These are phyloP conservation scores for Leishmania lainsoni DNA, from an alignment of 208 protist genomes.

Conservation along the genomic window DNA sequence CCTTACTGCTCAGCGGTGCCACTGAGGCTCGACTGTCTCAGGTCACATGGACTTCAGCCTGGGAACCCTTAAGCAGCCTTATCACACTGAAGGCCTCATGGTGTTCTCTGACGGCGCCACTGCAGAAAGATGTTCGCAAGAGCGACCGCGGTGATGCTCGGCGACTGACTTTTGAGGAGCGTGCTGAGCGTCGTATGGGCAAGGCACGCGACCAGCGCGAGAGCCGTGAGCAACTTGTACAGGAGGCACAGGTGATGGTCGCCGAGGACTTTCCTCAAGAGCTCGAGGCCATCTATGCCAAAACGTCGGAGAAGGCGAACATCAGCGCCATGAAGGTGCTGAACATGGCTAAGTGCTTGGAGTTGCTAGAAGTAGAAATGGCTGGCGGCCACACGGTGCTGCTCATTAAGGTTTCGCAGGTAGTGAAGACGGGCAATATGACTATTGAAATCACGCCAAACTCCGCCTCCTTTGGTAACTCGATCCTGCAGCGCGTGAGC, in stretches of 20 bases:
- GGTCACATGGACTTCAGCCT: background rate
- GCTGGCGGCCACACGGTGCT: constrained; percentile 61
- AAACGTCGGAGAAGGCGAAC: constrained; percentile 74
- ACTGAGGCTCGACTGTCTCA: background rate
- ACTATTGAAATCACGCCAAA: constrained; percentile 76
- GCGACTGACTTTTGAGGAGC: constrained; percentile 85
- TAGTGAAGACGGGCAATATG: constrained; percentile 62
- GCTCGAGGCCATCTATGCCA: constrained; percentile 61
- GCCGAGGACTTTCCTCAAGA: constrained; percentile 79
- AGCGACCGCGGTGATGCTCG: constrained; percentile 72
- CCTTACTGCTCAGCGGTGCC: background rate
- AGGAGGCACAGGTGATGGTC: constrained; percentile 73
- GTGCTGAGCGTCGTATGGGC: constrained; percentile 74
- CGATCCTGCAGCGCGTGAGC: constrained; percentile 70
- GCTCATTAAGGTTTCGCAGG: constrained; percentile 75
- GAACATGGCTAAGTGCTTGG: constrained; percentile 89
- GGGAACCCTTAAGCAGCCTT: background rate
- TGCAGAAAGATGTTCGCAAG: constrained; percentile 68
- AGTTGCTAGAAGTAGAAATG: constrained; percentile 77
- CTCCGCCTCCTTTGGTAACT: constrained; percentile 46
- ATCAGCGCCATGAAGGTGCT: constrained; percentile 85
- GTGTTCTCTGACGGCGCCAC: constrained; percentile 19
- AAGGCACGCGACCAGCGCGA: constrained; percentile 68
- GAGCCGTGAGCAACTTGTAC: constrained; percentile 59
- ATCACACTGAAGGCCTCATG: background rate